A percentile compares a stretch with the other conserved stretches of the same genome.
These are phyloP conservation scores for Hyphopichia burtonii DNA, from an alignment of 1,139 yeast genomes.

Conservation along the genomic window DNA sequence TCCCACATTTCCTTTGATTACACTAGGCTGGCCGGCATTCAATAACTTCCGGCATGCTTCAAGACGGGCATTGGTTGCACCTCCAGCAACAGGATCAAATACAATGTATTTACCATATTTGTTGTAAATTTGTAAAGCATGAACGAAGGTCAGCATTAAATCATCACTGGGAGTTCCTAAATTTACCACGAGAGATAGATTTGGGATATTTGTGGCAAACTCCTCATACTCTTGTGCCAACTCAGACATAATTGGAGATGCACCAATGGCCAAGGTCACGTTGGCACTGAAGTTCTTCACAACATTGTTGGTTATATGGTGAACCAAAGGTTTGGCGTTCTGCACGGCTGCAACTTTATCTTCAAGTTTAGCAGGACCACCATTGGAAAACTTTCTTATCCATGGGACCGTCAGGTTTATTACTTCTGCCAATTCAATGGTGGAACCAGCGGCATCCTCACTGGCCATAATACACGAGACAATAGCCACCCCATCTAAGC, in stretches of 20 bases:
- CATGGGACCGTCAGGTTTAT: constrained; percentile 16
- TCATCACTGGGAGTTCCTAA: constrained; percentile 68
- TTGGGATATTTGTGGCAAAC: constrained; percentile 52
- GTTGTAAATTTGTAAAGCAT: constrained; percentile 64
- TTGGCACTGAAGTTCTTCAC: constrained; percentile 89
- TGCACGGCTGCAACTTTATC: constrained; percentile 5
- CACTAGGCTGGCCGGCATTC: constrained; percentile 59
- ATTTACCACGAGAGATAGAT: constrained; percentile 62
- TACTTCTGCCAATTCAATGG: constrained; percentile 29
- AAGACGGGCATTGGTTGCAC: constrained; percentile 67
- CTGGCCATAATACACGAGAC: constrained; percentile 86
- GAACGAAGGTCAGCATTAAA: constrained; percentile 42
- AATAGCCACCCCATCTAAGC: constrained; percentile 77
- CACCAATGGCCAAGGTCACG: constrained; percentile 82
- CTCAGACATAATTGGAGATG: constrained; percentile 93
- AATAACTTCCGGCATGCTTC: constrained; percentile 49
- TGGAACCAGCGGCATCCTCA: constrained; percentile 54
- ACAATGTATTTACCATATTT: constrained; percentile 58
- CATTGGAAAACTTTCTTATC: constrained; percentile 5
- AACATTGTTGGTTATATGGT: constrained; percentile 88
- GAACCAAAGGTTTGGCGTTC: constrained; percentile 59
- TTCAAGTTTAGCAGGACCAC: neutral
- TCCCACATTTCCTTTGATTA: constrained; percentile 86
- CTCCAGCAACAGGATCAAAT: constrained; percentile 91
- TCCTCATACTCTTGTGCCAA: constrained; percentile 65